Evolutionary conservation across 805 yeast genomes (phyloP).

Genomic region (Cyberlindnera bimundalis): DNA sequence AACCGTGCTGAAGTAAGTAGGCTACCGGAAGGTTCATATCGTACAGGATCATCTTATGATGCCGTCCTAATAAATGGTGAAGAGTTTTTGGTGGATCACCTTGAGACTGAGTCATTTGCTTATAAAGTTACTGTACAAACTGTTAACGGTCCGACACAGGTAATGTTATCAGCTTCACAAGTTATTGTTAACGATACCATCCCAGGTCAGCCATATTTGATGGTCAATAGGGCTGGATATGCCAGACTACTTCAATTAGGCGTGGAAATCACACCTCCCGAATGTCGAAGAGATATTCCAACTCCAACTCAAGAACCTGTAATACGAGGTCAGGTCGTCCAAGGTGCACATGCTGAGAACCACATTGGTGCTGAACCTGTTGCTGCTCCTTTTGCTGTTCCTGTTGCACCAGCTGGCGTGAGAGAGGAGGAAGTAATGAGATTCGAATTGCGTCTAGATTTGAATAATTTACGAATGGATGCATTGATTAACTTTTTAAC

Average conservation of each 20-base stretch:
- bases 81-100: conserved; percentile 22
- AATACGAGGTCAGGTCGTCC: too few relatives aligned
- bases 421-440: neutral
- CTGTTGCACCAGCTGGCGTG: too few relatives aligned
- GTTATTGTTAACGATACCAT: conserved; percentile 25
- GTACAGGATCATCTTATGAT: conserved; percentile 18
- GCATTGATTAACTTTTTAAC: neutral
- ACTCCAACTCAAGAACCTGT: too few relatives aligned
- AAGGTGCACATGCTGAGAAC: too few relatives aligned
- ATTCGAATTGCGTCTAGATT: neutral
- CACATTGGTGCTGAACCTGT: too few relatives aligned
- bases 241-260: conserved; percentile 22
- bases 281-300: neutral
- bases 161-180: conserved; percentile 25
- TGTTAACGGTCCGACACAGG: conserved; percentile 12
- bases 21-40: conserved; percentile 16
- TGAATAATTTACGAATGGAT: neutral
- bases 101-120: conserved; percentile 6
- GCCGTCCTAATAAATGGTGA: conserved; percentile 18
- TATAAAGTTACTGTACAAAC: conserved; percentile 19
- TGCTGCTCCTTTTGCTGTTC: too few relatives aligned
- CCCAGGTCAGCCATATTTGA: conserved; percentile 24
- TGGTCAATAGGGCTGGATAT: conserved; percentile 28
- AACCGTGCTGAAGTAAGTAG: too few relatives aligned
- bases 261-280: conserved; percentile 11